Conservation (phyloP, 495 filamentous ascomycete genomes). For the Emericellopsis terricola region DNA sequence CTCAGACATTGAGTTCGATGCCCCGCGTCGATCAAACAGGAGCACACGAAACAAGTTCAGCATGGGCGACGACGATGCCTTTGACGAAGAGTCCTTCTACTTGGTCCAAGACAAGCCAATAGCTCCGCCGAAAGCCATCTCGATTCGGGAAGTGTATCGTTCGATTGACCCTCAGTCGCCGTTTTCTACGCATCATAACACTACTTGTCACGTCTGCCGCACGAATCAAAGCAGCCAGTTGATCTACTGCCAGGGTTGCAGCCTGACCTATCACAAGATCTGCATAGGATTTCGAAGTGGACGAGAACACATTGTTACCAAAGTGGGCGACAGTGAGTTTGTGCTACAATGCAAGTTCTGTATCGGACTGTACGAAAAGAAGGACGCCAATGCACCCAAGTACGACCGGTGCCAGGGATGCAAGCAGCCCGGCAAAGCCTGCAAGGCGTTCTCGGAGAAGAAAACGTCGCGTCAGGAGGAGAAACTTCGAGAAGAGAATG, state of each 20-base stretch:
- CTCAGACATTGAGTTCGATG: conserved; percentile 27
- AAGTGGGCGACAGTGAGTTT: conserved; percentile 56
- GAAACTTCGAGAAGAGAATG: conserved; percentile 56
- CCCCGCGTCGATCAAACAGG: conserved; percentile 33
- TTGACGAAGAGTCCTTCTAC: conserved; percentile 32
- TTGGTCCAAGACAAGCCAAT: conserved; percentile 39
- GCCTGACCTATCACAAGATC: conserved; percentile 55
- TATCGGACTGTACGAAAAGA: conserved; percentile 43
- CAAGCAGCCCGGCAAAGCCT: conserved; percentile 38
- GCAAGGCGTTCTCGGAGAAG: conserved; percentile 44
- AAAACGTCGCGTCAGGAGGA: conserved; percentile 68
- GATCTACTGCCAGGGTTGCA: conserved; percentile 84
- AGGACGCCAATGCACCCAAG: conserved; percentile 49
- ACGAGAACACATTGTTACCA: conserved; percentile 89
- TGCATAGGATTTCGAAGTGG: conserved; percentile 59
- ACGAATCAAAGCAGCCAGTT: conserved; percentile 40
- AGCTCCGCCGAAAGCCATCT: conserved; percentile 30
- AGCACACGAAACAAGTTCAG: conserved; percentile 25
- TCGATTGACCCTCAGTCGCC: conserved; percentile 26
- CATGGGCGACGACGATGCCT: conserved; percentile 41
- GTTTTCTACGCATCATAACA: conserved; percentile 50
- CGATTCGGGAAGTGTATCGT: conserved; percentile 53
- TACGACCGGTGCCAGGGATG: conserved; percentile 56
- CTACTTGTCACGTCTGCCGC: conserved; percentile 57
- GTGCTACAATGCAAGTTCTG: conserved; percentile 85